Percentiles rank a stretch among this genome's conserved stretches.
Evolutionary conservation across 2,329 filamentous ascomycete species (phyloP).

Genomic region (Colletotrichum kahawae): DNA sequence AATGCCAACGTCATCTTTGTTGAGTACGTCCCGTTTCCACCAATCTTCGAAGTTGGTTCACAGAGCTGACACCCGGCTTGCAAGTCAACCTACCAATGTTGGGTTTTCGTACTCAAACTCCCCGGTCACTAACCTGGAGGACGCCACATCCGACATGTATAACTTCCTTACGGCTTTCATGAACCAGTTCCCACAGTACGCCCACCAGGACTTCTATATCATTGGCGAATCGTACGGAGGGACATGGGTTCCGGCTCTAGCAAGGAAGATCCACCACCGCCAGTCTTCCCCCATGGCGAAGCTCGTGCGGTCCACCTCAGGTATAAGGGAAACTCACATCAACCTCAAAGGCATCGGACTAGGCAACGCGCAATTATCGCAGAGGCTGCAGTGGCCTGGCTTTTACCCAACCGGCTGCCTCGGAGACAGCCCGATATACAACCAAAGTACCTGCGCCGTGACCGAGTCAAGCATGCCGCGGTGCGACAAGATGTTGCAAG

Average conservation of each 20-base stretch:
- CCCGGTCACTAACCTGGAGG: neutral
- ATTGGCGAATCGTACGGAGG: neutral
- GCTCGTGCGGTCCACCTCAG: neutral
- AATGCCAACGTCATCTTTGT: neutral
- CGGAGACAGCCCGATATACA: neutral
- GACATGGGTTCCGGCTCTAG: neutral
- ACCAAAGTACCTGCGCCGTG: neutral
- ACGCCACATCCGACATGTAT: neutral
- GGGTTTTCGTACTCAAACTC: neutral
- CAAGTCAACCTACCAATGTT: too few species aligned
- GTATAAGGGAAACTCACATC: neutral
- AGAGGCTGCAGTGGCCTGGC: neutral
- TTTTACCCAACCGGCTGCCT: neutral
- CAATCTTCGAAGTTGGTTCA: too few species aligned
- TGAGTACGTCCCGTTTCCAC: too few species aligned
- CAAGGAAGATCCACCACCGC: neutral
- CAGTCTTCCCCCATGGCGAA: neutral
- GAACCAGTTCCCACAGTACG: neutral
- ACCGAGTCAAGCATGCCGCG: neutral
- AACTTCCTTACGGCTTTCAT: neutral
- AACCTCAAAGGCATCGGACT: neutral
- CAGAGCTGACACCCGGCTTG: too few species aligned
- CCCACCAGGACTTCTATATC: neutral
- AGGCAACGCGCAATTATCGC: neutral
- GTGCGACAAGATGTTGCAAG: neutral